Evolutionary conservation across 2,329 filamentous ascomycete species (phyloP).

Genomic region (Calonectria leucothoes): DNA sequence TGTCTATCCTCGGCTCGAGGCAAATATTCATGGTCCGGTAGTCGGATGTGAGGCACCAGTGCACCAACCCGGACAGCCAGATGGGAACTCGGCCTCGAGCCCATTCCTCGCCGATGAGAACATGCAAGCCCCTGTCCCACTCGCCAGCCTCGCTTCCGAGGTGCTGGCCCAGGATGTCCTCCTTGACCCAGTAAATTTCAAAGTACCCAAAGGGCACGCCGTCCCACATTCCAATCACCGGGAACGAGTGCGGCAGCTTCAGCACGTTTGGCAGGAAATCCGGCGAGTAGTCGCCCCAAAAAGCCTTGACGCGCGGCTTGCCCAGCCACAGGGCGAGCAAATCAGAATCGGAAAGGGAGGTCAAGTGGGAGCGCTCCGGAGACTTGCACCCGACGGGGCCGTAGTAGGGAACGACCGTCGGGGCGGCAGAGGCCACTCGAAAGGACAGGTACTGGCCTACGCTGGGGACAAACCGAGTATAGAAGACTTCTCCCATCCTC

Average conservation of each 20-base stretch:
- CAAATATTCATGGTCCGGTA: constrained; percentile 84
- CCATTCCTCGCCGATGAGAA: constrained; percentile 92
- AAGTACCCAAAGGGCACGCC: constrained; percentile 97
- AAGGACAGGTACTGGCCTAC: constrained; percentile 89
- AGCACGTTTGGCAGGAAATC: constrained; percentile 76
- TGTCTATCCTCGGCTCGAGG: constrained; percentile 92
- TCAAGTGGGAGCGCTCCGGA: constrained; percentile 54
- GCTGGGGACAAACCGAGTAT: constrained; percentile 86
- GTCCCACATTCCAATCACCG: constrained; percentile 93
- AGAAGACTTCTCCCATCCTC: constrained; percentile 90
- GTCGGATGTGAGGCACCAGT: constrained; percentile 84
- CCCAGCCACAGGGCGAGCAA: constrained; percentile 91
- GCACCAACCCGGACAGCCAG: constrained; percentile 89
- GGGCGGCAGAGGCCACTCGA: constrained; percentile 80
- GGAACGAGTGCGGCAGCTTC: constrained; percentile 81
- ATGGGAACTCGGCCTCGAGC: constrained; percentile 83
- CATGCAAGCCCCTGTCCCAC: constrained; percentile 90
- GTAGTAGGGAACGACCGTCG: constrained; percentile 71
- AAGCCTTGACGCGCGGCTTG: constrained; percentile 82
- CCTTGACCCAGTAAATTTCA: constrained; percentile 98
- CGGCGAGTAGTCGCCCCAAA: constrained; percentile 80
- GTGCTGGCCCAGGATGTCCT: constrained; percentile 81
- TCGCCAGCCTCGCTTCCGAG: constrained; percentile 75
- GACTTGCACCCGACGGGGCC: constrained; percentile 64
- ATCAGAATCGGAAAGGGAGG: constrained; percentile 60